Evolutionary conservation across 2,329 filamentous ascomycete species (phyloP), one percentile per base, ranked within the genome.

Genomic region (Epichloe aotearoae): DNA sequence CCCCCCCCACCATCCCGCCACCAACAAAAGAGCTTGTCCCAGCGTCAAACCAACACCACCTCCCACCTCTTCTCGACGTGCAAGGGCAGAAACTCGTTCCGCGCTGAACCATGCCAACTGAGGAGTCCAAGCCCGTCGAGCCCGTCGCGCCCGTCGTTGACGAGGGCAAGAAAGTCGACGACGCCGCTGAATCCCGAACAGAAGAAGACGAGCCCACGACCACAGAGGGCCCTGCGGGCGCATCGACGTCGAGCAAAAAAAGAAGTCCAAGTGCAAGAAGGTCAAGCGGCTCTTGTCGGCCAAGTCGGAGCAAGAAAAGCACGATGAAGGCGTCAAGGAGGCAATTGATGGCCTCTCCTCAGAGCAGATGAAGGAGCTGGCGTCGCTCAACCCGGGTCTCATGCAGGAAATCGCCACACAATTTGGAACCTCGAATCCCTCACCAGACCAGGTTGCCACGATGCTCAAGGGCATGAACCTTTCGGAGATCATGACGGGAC

Each of bases 381-480:
- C 87, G 60, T 74, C 77, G 50, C 80, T 88, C 59, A 82, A 90
- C 64, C 84, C 83, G n/a, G 80, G 80, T 3, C 73, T 90, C 58
- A 78, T 83, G 54, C 76, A 80, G 57, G 81, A 86, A 62, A 58
- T 70, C 42, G 61, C 62, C 33, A 57, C 63, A 43, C 67, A 64
- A 38, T 65, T 64, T 19, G 66, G 64, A 20, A 64, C 61, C 55
- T 61, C 62, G 33, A 65, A 68, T 57, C 63, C 63, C 40, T 63
- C 60, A 26, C 58, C 67, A n/a, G 65, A 69, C 17, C 67, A 73
- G 50, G 68, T 76, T 30, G 69, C 75, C 53, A 72, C 76, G 34
- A 68, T 74, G 46, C 71, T 84, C 55, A 79, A 79, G 67, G 77
- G 77, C 58, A 72, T 88, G 63, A 83, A 75, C 56, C 70, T 87